These are phyloP conservation scores for Delonix regia DNA, from an alignment of 306 rosid genomes.

Conservation along the genomic window DNA sequence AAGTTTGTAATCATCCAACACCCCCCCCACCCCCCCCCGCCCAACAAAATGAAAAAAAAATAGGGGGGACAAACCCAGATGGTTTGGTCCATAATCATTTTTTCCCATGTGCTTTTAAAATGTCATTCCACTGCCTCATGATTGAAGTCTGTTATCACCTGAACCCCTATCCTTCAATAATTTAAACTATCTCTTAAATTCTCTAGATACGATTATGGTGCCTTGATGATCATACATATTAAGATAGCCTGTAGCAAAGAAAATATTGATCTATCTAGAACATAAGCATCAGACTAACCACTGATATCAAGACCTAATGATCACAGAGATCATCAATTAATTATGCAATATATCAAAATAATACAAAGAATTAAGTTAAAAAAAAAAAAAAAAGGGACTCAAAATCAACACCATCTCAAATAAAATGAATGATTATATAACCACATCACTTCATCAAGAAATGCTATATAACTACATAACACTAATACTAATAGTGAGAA, in stretches of 20 bases:
- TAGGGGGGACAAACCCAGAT: neutral
- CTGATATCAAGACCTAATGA: neutral
- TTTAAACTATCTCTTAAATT: neutral
- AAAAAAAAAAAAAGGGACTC: neutral
- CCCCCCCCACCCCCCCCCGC: neutral
- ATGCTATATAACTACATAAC: neutral
- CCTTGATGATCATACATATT: neutral
- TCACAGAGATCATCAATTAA: neutral
- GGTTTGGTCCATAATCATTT: neutral
- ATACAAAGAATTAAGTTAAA: neutral
- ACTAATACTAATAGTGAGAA: constrained; percentile 21
- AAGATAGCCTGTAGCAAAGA: neutral
- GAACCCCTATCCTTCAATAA: neutral
- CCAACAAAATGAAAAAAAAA: no score
- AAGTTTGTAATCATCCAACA: neutral
- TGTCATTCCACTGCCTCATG: neutral
- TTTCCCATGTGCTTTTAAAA: neutral
- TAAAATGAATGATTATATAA: neutral
- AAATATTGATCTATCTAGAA: neutral
- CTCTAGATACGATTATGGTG: neutral
- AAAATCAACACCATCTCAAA: neutral
- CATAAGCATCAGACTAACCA: constrained; percentile 1
- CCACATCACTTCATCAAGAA: neutral
- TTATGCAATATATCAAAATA: constrained; percentile 3
- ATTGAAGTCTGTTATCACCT: neutral